Evolutionary conservation across 78 protist species (phyloP), one percentile per base, ranked within the genome.

Genomic region (Dictyostelium citrinum): DNA sequence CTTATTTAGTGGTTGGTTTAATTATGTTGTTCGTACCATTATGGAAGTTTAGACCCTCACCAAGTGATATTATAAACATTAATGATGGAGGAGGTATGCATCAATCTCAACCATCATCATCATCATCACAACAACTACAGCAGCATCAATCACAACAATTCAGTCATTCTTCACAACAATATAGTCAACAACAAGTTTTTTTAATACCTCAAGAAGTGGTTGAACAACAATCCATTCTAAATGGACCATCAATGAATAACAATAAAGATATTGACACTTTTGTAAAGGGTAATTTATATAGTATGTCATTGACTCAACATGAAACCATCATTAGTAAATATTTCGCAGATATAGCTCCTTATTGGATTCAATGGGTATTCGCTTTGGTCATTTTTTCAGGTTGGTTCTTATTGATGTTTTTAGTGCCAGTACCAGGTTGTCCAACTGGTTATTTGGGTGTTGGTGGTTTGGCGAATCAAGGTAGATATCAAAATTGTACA

Each of bases 361-460:
- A 83, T 75, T 64, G 80, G 81, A 35, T 64, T 8, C 90, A 95
- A 33, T 95, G 95, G 95, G 11, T 83, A 14, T 64, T 71, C 31
- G 82, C 91, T 0, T 22, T 86, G 16, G 0, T 91, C 9, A 5
- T 90, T 3, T 22, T 94, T 55, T 24, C 85, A 37, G 51, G 88
- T 51, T 83, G 93, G 91, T 68, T 79, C 6, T 16, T 64, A 31
- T 49, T 96, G 33, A 91, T 93, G 12, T 90, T 91, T 74, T 39
- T 94, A 11, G 33, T 95, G 2, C 83, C 79, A 9, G 97, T 96
- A 2, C 90, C 91, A 27, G 97, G 96, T 8, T 96, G 98, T 61
- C 83, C 83, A 22, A 49, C 77, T 0, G 98, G 98, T 11, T 96
- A 96, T 79, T 22, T 96, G 29, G 98, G 98, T 16, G 93, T 95